Percentiles rank a stretch among this genome's conserved stretches.
These are phyloP conservation scores for Aspergillus fischeri DNA, from an alignment of 2,329 filamentous ascomycete genomes.

Conservation along the genomic window DNA sequence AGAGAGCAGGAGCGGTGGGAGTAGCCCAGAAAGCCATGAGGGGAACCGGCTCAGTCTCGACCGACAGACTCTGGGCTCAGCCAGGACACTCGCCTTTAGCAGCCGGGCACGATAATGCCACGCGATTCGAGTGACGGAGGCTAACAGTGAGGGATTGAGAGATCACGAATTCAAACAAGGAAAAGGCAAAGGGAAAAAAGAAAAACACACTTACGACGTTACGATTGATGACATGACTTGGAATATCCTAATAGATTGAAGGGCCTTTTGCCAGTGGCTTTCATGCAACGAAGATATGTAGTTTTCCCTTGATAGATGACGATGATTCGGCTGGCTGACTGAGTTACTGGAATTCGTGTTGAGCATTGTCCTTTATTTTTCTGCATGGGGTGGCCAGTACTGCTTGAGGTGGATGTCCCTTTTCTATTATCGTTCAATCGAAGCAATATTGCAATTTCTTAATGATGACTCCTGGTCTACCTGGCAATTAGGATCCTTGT, in stretches of 20 bases:
- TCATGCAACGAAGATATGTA: neutral
- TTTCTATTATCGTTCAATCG: neutral
- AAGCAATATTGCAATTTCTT: neutral
- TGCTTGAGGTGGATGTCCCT: neutral
- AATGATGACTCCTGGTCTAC: too few species aligned
- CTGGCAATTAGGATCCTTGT: neutral
- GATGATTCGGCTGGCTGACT: neutral
- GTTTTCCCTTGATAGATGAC: neutral
- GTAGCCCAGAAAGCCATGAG: constrained; percentile 46
- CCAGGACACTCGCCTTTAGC: constrained; percentile 25
- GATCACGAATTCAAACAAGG: neutral
- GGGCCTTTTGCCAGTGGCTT: neutral
- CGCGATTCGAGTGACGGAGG: neutral
- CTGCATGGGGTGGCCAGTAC: neutral
- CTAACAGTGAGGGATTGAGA: neutral
- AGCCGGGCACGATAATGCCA: constrained; percentile 7
- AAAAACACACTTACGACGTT: constrained; percentile 16
- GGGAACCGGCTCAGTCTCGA: constrained; percentile 19
- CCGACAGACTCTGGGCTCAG: constrained; percentile 15
- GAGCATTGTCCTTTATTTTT: neutral
- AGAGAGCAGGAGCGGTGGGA: constrained; percentile 51
- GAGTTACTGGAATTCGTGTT: neutral
- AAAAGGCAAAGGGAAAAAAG: neutral
- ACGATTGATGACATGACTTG: constrained; percentile 25
- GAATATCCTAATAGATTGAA: constrained; percentile 20